Conservation (phyloP, 768 basidiomycete species). For the Mycena kentingensis region DNA sequence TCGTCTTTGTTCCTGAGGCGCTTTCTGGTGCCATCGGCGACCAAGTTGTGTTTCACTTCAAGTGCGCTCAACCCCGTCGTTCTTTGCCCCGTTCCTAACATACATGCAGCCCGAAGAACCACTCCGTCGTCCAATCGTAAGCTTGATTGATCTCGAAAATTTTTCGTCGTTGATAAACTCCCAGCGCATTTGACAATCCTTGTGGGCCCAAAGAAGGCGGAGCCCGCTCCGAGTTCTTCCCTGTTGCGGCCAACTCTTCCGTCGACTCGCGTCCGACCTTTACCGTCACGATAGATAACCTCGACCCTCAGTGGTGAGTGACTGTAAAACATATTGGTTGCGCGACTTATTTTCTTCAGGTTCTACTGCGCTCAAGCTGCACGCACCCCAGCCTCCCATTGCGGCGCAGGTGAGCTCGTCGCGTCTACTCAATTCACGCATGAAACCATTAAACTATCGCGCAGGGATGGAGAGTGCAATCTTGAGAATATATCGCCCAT, state of each 20-base stretch:
- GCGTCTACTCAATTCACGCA: no score
- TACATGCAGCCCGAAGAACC: constrained; percentile 37
- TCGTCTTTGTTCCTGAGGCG: no score
- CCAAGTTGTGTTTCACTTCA: constrained; percentile 63
- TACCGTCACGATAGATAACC: constrained; percentile 43
- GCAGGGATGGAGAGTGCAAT: no score
- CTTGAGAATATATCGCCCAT: background rate
- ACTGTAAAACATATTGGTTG: background rate
- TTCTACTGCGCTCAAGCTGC: constrained; percentile 52
- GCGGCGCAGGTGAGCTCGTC: constrained; percentile 34
- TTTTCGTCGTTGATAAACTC: no score
- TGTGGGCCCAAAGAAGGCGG: constrained; percentile 55
- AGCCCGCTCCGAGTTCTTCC: constrained; percentile 58
- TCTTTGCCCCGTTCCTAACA: background rate
- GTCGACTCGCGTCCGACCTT: constrained; percentile 52
- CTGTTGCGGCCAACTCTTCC: constrained; percentile 54
- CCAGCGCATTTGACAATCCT: constrained; percentile 52
- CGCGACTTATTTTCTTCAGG: background rate
- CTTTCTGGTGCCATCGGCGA: constrained; percentile 49
- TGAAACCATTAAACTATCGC: no score
- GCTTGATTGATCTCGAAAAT: no score
- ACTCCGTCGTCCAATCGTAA: constrained; percentile 56
- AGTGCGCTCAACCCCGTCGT: constrained; percentile 22
- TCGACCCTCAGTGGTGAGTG: constrained; percentile 7
- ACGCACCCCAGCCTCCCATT: constrained; percentile 54